Evolutionary conservation across 176 grass and related monocot genomes (phyloP).

Genomic region (Paspalum vaginatum): DNA sequence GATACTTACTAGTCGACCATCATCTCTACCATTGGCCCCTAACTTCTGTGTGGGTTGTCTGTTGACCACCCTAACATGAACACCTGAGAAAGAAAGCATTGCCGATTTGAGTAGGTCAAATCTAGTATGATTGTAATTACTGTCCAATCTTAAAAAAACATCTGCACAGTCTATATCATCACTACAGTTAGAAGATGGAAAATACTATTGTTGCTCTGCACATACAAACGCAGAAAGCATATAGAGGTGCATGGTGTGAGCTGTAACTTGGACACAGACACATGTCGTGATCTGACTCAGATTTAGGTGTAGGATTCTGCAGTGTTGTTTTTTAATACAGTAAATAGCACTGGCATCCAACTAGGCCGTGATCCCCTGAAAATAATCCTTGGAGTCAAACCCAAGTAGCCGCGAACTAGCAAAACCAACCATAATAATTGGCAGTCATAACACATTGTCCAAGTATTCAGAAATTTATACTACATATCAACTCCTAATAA

Average conservation of each 20-base stretch:
- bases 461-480: slow-evolving; percentile 12
- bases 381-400: not conserved
- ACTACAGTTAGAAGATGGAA: slow-evolving; percentile 14
- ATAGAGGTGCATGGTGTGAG: too few relatives aligned
- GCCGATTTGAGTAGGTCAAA: too few relatives aligned
- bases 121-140: too few relatives aligned
- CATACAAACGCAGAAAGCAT: slow-evolving; percentile 16
- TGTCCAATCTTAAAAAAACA: too few relatives aligned
- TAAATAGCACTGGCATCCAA: slow-evolving; percentile 2
- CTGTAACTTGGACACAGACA: too few relatives aligned
- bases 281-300: too few relatives aligned
- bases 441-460: not conserved
- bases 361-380: not conserved
- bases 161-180: not conserved
- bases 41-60: slow-evolving; percentile 56
- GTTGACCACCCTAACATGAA: slow-evolving; percentile 54
- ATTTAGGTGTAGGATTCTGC: too few relatives aligned
- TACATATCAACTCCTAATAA: slow-evolving; percentile 6
- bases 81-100: too few relatives aligned
- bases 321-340: not conserved
- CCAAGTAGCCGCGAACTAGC: not conserved
- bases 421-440: too few relatives aligned
- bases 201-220: not conserved
- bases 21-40: slow-evolving; percentile 72
- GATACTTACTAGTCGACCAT: slow-evolving; percentile 68